phyloP scores from a whole-genome alignment of 2,329 filamentous ascomycete genomes.

The Ascochyta clinopodiicola region DNA sequence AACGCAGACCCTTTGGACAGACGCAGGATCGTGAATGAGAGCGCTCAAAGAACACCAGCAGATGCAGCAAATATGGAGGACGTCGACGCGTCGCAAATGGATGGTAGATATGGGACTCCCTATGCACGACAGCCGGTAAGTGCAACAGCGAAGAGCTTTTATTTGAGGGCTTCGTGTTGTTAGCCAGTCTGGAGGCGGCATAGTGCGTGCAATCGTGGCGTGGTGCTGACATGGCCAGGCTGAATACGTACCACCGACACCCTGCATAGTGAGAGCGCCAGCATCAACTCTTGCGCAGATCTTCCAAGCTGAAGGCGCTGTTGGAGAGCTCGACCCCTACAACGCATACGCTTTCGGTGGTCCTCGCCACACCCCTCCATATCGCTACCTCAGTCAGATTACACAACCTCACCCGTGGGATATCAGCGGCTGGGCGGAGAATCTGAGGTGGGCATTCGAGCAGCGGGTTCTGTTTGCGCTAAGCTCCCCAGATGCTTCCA shows the following conservation, averaged over 20 bases:
- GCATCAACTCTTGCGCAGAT: conserved; percentile 22
- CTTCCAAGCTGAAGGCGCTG: conserved; percentile 9
- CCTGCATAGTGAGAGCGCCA: not conserved
- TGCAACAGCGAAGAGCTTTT: not conserved
- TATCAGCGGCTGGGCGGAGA: conserved; percentile 40
- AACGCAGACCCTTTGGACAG: not conserved
- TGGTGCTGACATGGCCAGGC: conserved; percentile 4
- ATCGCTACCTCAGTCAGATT: conserved; percentile 36
- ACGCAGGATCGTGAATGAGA: not conserved
- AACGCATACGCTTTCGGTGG: conserved; percentile 11
- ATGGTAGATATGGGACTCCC: not conserved
- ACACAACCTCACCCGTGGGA: conserved; percentile 25
- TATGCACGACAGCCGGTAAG: conserved; percentile 8
- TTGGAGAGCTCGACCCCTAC: conserved; percentile 10
- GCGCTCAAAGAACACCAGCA: not conserved
- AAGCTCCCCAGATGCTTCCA: conserved; percentile 4
- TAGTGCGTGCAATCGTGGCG: no score
- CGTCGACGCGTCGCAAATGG: not conserved
- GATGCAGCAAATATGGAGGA: not conserved
- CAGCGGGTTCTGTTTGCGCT: conserved; percentile 20
- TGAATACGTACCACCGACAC: conserved; percentile 11
- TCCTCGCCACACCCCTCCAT: conserved; percentile 9
- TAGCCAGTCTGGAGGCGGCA: not conserved
- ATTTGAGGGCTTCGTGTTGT: no score
- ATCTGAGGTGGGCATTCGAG: conserved; percentile 39